phyloP scores from a whole-genome alignment of 345 rosid species.

The Microcos paniculata region DNA sequence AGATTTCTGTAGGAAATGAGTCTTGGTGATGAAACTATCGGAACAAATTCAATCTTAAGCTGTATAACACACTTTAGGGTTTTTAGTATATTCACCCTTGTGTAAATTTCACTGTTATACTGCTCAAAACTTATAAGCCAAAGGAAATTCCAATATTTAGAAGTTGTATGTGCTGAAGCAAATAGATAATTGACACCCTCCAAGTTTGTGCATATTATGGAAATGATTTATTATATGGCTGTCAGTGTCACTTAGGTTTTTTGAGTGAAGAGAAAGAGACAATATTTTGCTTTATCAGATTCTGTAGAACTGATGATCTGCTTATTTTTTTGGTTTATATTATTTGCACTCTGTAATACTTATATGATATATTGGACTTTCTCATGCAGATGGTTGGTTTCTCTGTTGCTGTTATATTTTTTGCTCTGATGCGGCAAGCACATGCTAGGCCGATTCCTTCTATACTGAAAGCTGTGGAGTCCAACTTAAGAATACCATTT shows the following conservation, averaged over 20 bases:
- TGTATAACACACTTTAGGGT: neutral
- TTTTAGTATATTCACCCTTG: neutral
- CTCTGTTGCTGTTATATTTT: conserved; percentile 60
- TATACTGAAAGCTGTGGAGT: conserved; percentile 67
- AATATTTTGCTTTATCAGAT: neutral
- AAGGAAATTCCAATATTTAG: conserved; percentile 1
- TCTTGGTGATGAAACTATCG: neutral
- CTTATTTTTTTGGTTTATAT: neutral
- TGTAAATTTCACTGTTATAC: neutral
- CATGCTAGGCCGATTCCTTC: conserved; percentile 69
- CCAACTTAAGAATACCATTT: conserved; percentile 75
- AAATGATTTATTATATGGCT: neutral
- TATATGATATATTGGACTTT: neutral
- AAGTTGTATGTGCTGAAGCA: conserved; percentile 4
- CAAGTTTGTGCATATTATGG: neutral
- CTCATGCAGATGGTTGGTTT: conserved; percentile 64
- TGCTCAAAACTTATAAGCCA: neutral
- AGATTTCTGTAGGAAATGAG: neutral
- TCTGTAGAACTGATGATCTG: neutral
- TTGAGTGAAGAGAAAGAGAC: neutral
- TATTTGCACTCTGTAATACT: neutral
- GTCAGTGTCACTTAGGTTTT: neutral
- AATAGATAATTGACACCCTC: neutral
- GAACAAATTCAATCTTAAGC: neutral
- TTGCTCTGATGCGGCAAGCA: conserved; percentile 84